These are phyloP conservation scores for Calonectria fujianensis DNA, from an alignment of 2,329 filamentous ascomycete species.

Conservation along the genomic window DNA sequence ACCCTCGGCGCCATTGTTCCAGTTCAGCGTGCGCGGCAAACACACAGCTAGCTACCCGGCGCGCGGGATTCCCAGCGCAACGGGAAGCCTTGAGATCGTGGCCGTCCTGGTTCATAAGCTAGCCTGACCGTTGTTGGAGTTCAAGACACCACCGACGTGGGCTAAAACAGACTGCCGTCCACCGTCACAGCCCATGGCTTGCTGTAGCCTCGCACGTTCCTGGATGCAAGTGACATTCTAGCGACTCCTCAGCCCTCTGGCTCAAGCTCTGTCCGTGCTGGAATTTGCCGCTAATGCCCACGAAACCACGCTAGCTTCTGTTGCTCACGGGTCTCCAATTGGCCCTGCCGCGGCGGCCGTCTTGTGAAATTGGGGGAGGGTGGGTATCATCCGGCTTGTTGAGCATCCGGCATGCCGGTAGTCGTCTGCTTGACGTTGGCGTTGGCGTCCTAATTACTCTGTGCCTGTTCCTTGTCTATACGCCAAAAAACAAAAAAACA, in stretches of 20 bases:
- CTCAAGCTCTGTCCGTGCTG: constrained; percentile 47
- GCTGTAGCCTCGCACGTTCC: constrained; percentile 58
- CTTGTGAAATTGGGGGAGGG: constrained; percentile 47
- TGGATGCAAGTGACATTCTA: constrained; percentile 55
- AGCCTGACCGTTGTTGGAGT: constrained; percentile 50
- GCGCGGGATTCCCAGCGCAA: constrained; percentile 55
- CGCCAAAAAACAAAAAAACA: constrained; percentile 24
- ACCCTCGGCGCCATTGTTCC: constrained; percentile 39
- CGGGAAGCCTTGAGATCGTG: constrained; percentile 54
- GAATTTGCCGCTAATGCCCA: constrained; percentile 46
- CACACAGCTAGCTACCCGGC: constrained; percentile 47
- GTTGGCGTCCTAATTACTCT: constrained; percentile 40
- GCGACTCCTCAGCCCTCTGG: constrained; percentile 52
- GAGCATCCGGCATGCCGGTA: constrained; percentile 56
- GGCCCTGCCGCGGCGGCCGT: constrained; percentile 39
- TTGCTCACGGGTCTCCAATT: constrained; percentile 39
- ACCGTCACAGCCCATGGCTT: constrained; percentile 55
- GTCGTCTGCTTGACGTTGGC: constrained; percentile 41
- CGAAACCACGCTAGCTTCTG: constrained; percentile 48
- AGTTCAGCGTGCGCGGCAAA: constrained; percentile 21
- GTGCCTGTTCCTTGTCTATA: constrained; percentile 35
- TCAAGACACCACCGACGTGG: constrained; percentile 53
- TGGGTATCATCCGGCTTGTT: constrained; percentile 53
- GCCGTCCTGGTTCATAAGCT: constrained; percentile 50
- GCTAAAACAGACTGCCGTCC: constrained; percentile 54